phyloP scores from a whole-genome alignment of 208 protist genomes.

The Wallacemonas sp. region DNA sequence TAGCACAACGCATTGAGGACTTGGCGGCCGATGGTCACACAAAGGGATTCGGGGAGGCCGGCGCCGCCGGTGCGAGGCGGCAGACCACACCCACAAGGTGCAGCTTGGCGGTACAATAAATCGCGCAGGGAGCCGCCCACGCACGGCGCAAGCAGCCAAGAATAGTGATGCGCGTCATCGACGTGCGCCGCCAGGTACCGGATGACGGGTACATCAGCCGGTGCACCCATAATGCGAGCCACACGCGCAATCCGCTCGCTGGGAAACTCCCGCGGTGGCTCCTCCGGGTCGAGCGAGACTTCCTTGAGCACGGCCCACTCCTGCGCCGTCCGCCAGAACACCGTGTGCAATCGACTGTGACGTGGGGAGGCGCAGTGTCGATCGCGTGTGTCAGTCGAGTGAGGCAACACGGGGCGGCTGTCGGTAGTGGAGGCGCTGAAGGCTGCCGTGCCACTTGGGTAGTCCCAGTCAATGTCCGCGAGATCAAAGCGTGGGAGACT shows the following conservation, averaged over 20 bases:
- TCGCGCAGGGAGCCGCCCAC: slow-evolving; percentile 28
- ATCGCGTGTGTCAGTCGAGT: background rate
- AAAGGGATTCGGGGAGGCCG: background rate
- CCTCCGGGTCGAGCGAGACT: slow-evolving; percentile 31
- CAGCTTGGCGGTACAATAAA: slow-evolving; percentile 4
- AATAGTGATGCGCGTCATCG: slow-evolving; percentile 24
- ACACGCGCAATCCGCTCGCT: slow-evolving; percentile 13
- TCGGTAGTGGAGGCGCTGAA: too few species aligned
- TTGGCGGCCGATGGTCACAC: slow-evolving; percentile 18
- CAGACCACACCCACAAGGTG: background rate
- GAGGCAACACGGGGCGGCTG: too few species aligned
- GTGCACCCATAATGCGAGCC: slow-evolving; percentile 1
- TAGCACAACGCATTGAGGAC: slow-evolving; percentile 40
- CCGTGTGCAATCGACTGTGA: slow-evolving; percentile 34
- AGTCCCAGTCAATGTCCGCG: slow-evolving; percentile 13
- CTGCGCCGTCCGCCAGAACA: slow-evolving; percentile 16
- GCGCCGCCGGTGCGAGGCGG: background rate
- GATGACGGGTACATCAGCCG: slow-evolving; percentile 19
- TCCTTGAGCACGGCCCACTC: slow-evolving; percentile 48
- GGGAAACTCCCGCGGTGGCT: slow-evolving; percentile 12
- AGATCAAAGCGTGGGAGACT: background rate
- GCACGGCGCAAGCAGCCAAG: slow-evolving; percentile 33
- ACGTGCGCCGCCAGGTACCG: slow-evolving; percentile 34
- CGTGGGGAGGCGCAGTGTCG: background rate
- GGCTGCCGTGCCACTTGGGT: background rate